Evolutionary conservation across 1,284 basidiomycete genomes (phyloP).

Genomic region (Neolentinus lepideus): DNA sequence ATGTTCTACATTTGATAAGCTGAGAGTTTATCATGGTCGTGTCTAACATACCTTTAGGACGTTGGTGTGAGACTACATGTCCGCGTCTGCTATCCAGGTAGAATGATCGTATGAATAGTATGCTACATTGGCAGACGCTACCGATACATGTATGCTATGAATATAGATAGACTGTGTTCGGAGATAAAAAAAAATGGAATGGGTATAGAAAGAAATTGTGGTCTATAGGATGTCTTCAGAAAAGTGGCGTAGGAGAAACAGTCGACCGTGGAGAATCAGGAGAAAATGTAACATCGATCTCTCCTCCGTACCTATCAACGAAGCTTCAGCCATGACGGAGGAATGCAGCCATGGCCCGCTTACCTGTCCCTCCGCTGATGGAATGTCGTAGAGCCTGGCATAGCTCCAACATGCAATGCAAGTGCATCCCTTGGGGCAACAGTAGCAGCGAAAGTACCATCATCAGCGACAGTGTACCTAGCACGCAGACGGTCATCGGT

Average conservation of each 20-base stretch:
- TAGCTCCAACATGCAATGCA: slow-evolving; percentile 8
- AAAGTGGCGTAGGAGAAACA: not conserved
- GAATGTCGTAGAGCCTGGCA: not conserved
- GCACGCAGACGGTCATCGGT: not conserved
- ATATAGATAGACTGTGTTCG: too few species aligned
- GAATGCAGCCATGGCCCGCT: not conserved
- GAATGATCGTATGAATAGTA: too few species aligned
- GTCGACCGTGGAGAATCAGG: not conserved
- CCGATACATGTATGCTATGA: too few species aligned
- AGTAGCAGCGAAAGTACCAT: slow-evolving; percentile 2
- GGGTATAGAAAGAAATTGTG: not conserved
- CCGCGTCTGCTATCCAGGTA: too few species aligned
- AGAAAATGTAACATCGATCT: not conserved
- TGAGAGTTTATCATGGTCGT: too few species aligned
- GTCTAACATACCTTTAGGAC: too few species aligned
- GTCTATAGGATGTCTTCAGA: not conserved
- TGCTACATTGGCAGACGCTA: too few species aligned
- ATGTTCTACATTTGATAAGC: slow-evolving; percentile 78
- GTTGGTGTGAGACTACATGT: not conserved
- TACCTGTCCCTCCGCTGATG: not conserved
- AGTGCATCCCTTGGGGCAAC: slow-evolving; percentile 5
- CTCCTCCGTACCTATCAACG: not conserved
- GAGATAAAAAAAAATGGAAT: too few species aligned
- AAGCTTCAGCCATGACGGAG: not conserved
- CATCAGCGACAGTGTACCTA: not conserved